Evolutionary conservation across 1,139 yeast species (phyloP), one percentile per base, ranked within the genome.

Genomic region (Suhomyces panamericanus): DNA sequence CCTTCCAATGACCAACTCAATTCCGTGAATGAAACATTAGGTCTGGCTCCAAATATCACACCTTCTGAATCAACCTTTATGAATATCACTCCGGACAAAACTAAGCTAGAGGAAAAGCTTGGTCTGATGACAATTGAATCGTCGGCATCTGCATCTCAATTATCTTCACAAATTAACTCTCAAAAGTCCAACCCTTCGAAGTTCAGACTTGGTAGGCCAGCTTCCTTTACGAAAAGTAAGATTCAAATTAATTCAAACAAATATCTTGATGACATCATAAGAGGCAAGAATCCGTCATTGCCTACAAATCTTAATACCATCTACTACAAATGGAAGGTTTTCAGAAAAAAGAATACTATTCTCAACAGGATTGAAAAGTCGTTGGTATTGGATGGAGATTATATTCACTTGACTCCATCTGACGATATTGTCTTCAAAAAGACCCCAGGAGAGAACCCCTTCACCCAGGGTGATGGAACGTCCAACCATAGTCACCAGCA

Each of bases 311-410:
- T 70, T 35, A 73, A 70, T 47, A 62, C 76, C 4, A 63, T 72
- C 8, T 75, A 73, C 51, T 72, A 66, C 57, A 76, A 78, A 44
- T 80, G 91, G 80, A 85, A 81, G 34, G 96, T 93, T 1, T 88
- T 90, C 87, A 77, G 98, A 54, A 80, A 95, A 49, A 93, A 90
- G 58, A 82, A 91, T 73, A 84, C 95, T 0, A 85, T 93, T 56
- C 80, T 87, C 50, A 82, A 83, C 46, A 78, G 90, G 43, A 88
- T 89, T 49, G 96, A 91, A 53, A 81, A 95, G 54, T 80, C 90
- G 1, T 70, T 93, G 39, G 91, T 95, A 1, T 80, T 93, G 35
- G 98, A 93, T 63, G 98, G 98, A 15, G 96, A 90, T 57, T 91
- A 90, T 59, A 82, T 93, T 13, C 95, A 91, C 60, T 78, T 93